A percentile compares a stretch with the other conserved stretches of the same genome.
Evolutionary conservation across 2,329 filamentous ascomycete genomes (phyloP).

Genomic region (Fusarium sp.): DNA sequence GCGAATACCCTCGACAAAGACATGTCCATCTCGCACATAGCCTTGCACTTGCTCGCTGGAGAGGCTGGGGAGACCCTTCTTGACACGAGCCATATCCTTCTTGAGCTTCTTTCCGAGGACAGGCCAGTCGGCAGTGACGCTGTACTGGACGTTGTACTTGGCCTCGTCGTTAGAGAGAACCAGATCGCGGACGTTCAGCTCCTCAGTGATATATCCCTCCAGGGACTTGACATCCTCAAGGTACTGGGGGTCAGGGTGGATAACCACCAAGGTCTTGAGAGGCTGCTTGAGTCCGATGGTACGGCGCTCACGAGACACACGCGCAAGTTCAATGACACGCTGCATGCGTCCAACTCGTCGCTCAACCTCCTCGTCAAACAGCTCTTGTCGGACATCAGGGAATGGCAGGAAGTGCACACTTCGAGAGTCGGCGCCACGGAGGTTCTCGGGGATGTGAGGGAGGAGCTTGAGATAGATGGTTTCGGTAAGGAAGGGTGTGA

Average conservation of each 20-base stretch:
- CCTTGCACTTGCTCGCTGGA: constrained; percentile 83
- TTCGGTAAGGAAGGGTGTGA: constrained; percentile 95
- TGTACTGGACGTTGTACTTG: constrained; percentile 93
- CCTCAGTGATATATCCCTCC: constrained; percentile 89
- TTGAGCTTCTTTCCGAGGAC: constrained; percentile 96
- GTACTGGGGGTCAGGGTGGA: constrained; percentile 85
- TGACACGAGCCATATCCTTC: constrained; percentile 92
- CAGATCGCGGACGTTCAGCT: constrained; percentile 90
- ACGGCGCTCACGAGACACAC: constrained; percentile 87
- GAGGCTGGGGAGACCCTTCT: constrained; percentile 86
- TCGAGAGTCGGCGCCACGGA: constrained; percentile 78
- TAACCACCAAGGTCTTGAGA: constrained; percentile 88
- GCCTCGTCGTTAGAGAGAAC: constrained; percentile 88
- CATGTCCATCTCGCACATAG: constrained; percentile 79
- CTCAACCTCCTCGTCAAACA: constrained; percentile 89
- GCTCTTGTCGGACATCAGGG: constrained; percentile 87
- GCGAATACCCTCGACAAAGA: constrained; percentile 87
- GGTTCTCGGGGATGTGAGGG: constrained; percentile 80
- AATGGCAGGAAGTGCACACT: constrained; percentile 94
- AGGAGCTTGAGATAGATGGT: constrained; percentile 90
- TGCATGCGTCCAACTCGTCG: constrained; percentile 92
- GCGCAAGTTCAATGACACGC: constrained; percentile 90
- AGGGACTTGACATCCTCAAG: constrained; percentile 88
- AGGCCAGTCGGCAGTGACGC: constrained; percentile 91
- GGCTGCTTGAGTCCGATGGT: constrained; percentile 91